Evolutionary conservation across 495 filamentous ascomycete species (phyloP), one percentile per base, ranked within the genome.

Genomic region (Penicillium psychrofluorescens): DNA sequence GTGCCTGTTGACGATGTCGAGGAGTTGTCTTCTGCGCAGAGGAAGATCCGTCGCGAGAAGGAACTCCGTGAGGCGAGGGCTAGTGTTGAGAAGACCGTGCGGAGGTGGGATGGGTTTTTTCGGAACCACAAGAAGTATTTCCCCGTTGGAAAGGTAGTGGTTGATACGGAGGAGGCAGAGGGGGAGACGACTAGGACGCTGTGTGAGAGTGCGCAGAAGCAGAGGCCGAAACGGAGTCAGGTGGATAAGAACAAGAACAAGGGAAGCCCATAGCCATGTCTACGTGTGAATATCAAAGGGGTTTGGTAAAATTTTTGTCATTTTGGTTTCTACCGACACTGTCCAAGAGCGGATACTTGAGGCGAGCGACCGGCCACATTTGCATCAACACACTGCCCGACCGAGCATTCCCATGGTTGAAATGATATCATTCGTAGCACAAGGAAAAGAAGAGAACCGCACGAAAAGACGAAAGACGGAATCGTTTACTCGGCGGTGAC

Each of bases 81-180:
- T 50, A 64, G 64, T 46, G 65, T 79, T 11, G 53, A 60, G 41
- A 66, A 61, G 48, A 58, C 67, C 32, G 70, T 78, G 28, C 35
- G 41, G 43, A 58, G 72, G 38, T 77, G 73, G 74, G 53, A 67
- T 44, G 59, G 72, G 12, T 86, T 96, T 70, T 98, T 95, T 63
- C 76, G 61, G 62, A 81, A 75, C n/a, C 81, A 78, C 57, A 68
- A 78, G 55, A 86, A 78, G 69, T 94, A 94, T 65, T 75, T 76
- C 49, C 74, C 76, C 63, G 83, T 88, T 15, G 88, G 88, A 7
- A 75, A 65, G 55, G 77, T 92, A 5, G 51, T 68, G 45, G 2
- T 22, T 3, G 61, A 56, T 37, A 48, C 59, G 38, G 61, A 62
- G 15, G 49, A 45, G 37, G 52, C 41, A 38, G 55, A 51, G 36